A percentile compares a stretch with the other conserved stretches of the same genome.
Evolutionary conservation across 306 rosid species (phyloP).

Genomic region (Cicer yamashitae): DNA sequence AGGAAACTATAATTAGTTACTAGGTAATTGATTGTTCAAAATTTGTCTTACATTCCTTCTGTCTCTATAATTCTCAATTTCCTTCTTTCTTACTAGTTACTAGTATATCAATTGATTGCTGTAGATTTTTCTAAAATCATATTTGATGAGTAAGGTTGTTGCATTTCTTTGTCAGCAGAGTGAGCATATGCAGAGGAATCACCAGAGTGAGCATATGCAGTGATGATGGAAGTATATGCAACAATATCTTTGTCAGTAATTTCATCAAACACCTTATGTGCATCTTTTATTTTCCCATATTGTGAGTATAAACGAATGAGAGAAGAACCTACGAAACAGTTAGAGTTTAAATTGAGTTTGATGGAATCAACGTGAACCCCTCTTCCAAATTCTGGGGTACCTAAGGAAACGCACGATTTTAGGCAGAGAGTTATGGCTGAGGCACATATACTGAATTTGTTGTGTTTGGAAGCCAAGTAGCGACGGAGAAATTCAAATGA

Average conservation of each 20-base stretch:
- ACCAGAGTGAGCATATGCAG: slow-evolving; percentile 54
- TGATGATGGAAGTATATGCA: slow-evolving; percentile 55
- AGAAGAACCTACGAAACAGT: slow-evolving; percentile 61
- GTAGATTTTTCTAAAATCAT: too few species aligned
- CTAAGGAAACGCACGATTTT: slow-evolving; percentile 48
- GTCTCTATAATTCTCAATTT: too few species aligned
- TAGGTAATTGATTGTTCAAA: too few species aligned
- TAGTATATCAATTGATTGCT: too few species aligned
- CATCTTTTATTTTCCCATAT: slow-evolving; percentile 45
- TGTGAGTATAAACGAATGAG: slow-evolving; percentile 43
- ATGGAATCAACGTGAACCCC: slow-evolving; percentile 55
- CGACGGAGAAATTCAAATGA: slow-evolving; percentile 18
- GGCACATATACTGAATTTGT: slow-evolving; percentile 42
- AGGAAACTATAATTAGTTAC: too few species aligned
- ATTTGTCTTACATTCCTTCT: too few species aligned
- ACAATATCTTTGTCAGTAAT: slow-evolving; percentile 56
- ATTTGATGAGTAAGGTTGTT: too few species aligned
- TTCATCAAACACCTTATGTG: slow-evolving; percentile 60
- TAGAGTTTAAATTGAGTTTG: slow-evolving; percentile 48
- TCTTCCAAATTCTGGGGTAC: slow-evolving; percentile 49
- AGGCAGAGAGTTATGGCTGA: slow-evolving; percentile 46
- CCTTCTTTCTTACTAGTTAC: too few species aligned
- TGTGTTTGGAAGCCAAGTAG: slow-evolving; percentile 45
- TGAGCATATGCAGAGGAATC: slow-evolving; percentile 26
- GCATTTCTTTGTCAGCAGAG: too few species aligned